Base-by-base conservation (phyloP, 1,139 yeast species). In the Casaregolazyma suthepensis region DNA sequence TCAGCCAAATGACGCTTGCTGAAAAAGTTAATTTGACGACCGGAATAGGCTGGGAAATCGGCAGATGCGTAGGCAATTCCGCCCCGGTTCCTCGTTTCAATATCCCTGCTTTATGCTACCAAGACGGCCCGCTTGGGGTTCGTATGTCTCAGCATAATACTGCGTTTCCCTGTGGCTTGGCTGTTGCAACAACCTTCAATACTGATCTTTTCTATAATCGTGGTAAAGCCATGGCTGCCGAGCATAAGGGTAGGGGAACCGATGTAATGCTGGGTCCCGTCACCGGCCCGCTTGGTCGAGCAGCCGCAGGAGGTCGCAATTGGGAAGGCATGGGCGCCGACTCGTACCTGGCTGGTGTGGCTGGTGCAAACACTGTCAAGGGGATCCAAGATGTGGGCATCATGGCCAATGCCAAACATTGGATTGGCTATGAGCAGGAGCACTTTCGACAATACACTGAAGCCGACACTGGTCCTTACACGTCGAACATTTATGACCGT, bases 301-400 rank as follows among this genome's bases (percentile, higher is more conserved):
- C 80, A 61, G 86, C 85, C 2, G 78, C 77, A 45, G 86, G 83
- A 7, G 87, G 87, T 5, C 71, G 87, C 60, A 80, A 78, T 66
- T 82, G 85, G 84, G 87, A 82, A 66, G 76, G 83, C 38, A 82
- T 81, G 67, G 85, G 85, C 0, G 70, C 82, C 5, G 87, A 82
- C 62, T 85, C 87, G 0, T 81, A 80, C 57, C 69, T 82, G 50
- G 82, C 80, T 61, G 87, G 87, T 15, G 69, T 76, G 19, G 77
- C 76, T 2, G 83, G 82, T 9, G 78, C 78, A 5, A 75, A 75
- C 6, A 77, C 83, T 2, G 75, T 81, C 17, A 74, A 74, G 57
- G 86, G 85, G 1, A 72, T 81, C 48, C 87, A 82, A 65, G 78
- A 78, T 52, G 78, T 77, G 63, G 83, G 83, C 1, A 79, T 82